These are phyloP conservation scores for Auxenochlorella pyrenoidosa DNA, from an alignment of 139 green algal genomes.

Conservation along the genomic window DNA sequence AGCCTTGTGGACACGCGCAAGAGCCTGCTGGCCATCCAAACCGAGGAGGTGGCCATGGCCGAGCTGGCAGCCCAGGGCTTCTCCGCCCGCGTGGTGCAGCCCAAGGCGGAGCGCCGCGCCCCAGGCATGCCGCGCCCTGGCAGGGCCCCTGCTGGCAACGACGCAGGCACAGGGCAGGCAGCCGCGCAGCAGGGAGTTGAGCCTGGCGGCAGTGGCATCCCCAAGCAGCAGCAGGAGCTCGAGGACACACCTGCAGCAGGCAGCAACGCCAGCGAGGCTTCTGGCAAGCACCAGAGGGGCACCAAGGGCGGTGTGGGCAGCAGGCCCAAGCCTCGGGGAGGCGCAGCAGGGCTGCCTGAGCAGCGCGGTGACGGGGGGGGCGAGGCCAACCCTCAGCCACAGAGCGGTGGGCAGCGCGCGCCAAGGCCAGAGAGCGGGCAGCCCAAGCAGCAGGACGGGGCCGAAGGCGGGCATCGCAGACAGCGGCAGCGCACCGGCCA, in stretches of 20 bases:
- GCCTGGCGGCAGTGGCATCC: neutral
- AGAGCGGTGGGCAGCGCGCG: neutral
- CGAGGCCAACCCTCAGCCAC: neutral
- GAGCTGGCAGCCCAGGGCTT: constrained; percentile 24
- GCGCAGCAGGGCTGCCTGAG: neutral
- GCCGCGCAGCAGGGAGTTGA: neutral
- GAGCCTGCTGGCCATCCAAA: constrained; percentile 49
- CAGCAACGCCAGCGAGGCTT: neutral
- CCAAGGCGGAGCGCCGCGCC: neutral
- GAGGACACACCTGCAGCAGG: neutral
- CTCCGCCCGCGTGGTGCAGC: neutral
- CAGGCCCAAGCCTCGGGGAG: neutral
- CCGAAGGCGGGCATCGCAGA: neutral
- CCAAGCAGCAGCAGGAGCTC: neutral
- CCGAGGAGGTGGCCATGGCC: constrained; percentile 45
- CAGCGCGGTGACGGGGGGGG: neutral
- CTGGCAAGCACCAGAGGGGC: neutral
- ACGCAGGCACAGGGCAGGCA: neutral
- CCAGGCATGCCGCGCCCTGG: neutral
- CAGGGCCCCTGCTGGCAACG: neutral
- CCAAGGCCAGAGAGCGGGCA: neutral
- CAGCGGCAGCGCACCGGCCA: neutral
- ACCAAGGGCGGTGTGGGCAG: neutral
- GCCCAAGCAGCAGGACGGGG: neutral
- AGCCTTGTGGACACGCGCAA: neutral